A percentile compares a stretch with the other conserved stretches of the same genome.
phyloP scores from a whole-genome alignment of 2,329 filamentous ascomycete genomes.

The Talaromyces sp. region DNA sequence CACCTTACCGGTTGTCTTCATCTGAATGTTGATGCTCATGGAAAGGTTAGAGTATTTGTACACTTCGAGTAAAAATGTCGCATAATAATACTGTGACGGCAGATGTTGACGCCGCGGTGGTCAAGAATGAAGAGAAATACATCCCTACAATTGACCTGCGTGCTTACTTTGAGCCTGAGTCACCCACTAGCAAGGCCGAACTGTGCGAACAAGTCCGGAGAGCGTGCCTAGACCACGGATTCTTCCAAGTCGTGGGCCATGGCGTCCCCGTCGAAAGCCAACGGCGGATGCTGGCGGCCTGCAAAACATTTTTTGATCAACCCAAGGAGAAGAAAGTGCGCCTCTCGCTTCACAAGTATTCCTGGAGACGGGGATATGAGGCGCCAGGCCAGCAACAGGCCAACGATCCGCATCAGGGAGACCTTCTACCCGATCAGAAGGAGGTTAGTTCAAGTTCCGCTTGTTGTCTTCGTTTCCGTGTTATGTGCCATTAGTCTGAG shows the following conservation, averaged over 20 bases:
- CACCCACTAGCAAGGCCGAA: not conserved
- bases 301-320: not conserved
- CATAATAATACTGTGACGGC: not conserved
- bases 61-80: not conserved
- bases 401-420: not conserved
- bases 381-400: not conserved
- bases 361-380: not conserved
- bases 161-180: not conserved
- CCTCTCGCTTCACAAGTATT: not conserved
- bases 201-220: not conserved
- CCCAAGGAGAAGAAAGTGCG: not conserved
- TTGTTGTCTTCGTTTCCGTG: not conserved
- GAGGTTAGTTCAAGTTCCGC: not conserved
- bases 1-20: not conserved
- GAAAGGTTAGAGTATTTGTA: not conserved
- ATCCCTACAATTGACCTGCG: not conserved
- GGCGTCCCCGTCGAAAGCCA: not conserved
- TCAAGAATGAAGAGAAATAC: not conserved
- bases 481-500: not conserved
- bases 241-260: not conserved
- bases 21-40: not conserved
- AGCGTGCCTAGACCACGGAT: not conserved
- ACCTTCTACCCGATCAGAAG: not conserved
- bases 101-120: not conserved
- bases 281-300: not conserved